phyloP scores from a whole-genome alignment of 371 early-diverging fungal genomes.

The Haplosporangium sp. region DNA sequence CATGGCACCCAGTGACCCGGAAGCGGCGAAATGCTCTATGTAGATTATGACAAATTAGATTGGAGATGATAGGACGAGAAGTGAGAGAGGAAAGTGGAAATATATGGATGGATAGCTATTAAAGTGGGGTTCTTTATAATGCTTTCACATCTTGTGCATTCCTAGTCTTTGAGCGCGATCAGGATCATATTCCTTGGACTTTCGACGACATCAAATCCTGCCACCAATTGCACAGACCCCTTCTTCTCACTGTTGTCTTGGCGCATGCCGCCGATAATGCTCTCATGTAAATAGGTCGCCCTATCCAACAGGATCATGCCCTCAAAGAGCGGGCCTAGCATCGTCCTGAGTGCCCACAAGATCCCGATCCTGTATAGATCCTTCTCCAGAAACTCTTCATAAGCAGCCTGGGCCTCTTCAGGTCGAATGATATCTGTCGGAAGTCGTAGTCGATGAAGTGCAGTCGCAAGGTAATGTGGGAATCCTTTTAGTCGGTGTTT shows the following conservation, averaged over 20 bases:
- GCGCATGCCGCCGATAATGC: constrained; percentile 15
- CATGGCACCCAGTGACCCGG: constrained; percentile 30
- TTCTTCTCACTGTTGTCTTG: constrained; percentile 1
- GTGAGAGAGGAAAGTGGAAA: not conserved
- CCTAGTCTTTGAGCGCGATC: constrained; percentile 42
- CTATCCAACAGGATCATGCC: constrained; percentile 83
- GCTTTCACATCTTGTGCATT: not conserved
- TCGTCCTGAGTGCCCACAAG: constrained; percentile 82
- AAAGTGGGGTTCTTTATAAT: not conserved
- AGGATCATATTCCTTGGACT: constrained; percentile 54
- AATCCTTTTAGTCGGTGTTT: constrained; percentile 60
- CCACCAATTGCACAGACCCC: constrained; percentile 38
- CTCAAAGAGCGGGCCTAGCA: constrained; percentile 82
- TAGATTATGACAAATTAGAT: constrained; percentile 9
- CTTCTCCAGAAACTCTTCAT: constrained; percentile 47
- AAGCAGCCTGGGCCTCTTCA: constrained; percentile 59
- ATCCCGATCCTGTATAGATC: constrained; percentile 73
- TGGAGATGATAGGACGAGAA: too few species aligned
- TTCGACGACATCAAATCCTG: constrained; percentile 52
- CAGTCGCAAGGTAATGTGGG: constrained; percentile 41
- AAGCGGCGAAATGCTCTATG: constrained; percentile 18
- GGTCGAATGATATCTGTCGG: constrained; percentile 58
- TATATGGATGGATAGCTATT: not conserved
- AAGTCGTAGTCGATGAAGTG: constrained; percentile 59
- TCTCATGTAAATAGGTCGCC: constrained; percentile 71